These are phyloP conservation scores for Globisporangium lucens DNA, from an alignment of 352 stramenopile species.

Conservation along the genomic window DNA sequence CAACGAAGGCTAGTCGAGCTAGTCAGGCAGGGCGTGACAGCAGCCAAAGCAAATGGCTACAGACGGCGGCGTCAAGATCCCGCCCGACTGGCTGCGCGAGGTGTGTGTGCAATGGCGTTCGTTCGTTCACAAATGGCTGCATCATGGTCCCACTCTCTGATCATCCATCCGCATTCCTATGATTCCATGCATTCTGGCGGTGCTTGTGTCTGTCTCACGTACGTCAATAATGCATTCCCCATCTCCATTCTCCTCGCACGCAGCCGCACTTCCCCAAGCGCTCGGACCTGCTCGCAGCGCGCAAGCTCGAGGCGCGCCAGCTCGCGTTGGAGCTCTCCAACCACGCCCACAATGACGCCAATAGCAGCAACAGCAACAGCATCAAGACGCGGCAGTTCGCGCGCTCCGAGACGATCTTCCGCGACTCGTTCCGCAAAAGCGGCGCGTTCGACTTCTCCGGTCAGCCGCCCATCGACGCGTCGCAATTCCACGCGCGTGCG, in stretches of 20 bases:
- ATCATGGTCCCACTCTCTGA: background rate
- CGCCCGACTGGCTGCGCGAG: constrained; percentile 48
- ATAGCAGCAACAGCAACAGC: background rate
- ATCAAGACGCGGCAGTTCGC: constrained; percentile 26
- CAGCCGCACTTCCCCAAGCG: constrained; percentile 43
- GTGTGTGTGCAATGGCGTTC: constrained; percentile 15
- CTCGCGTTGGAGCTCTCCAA: constrained; percentile 28
- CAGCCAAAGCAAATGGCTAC: background rate
- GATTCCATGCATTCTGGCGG: background rate
- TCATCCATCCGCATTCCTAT: background rate
- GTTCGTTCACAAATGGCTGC: background rate
- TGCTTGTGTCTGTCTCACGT: constrained; percentile 6
- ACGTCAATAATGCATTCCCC: background rate
- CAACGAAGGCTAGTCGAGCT: background rate
- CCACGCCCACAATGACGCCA: background rate
- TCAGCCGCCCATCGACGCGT: constrained; percentile 23
- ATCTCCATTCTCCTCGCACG: background rate
- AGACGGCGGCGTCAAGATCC: constrained; percentile 36
- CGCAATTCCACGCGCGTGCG: constrained; percentile 34
- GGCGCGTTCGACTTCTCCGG: constrained; percentile 36
- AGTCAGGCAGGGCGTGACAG: background rate
- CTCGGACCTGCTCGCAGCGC: constrained; percentile 44
- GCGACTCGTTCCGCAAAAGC: constrained; percentile 44
- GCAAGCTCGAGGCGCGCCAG: constrained; percentile 35
- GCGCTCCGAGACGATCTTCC: constrained; percentile 43